Conservation (phyloP, 2,329 filamentous ascomycete species). For the Tolypocladium cylindrosporum region DNA sequence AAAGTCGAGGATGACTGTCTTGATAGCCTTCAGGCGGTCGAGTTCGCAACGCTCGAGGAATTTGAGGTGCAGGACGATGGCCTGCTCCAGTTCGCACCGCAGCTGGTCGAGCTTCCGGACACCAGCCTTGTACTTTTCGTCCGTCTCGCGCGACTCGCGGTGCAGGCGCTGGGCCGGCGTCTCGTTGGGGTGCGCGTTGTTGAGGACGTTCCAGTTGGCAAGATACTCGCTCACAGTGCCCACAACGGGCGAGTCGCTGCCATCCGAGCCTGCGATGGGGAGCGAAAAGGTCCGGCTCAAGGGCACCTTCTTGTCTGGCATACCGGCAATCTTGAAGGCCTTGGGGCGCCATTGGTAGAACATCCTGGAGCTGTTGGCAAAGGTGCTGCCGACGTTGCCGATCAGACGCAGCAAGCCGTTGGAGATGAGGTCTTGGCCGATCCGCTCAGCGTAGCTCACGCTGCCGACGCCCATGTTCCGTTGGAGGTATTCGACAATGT, state of each 20-base stretch:
- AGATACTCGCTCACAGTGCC: constrained; percentile 83
- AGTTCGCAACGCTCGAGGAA: constrained; percentile 97
- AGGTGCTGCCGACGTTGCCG: constrained; percentile 88
- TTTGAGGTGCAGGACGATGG: constrained; percentile 82
- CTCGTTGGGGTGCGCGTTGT: constrained; percentile 82
- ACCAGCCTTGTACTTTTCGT: constrained; percentile 84
- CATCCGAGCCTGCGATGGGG: constrained; percentile 46
- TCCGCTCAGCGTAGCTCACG: constrained; percentile 83
- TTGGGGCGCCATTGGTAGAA: constrained; percentile 96
- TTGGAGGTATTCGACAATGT: constrained; percentile 94
- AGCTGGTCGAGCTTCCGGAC: constrained; percentile 83
- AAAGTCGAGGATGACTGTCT: constrained; percentile 95
- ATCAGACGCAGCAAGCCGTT: constrained; percentile 83
- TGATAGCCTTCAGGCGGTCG: constrained; percentile 93
- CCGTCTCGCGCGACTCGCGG: constrained; percentile 79
- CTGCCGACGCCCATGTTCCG: constrained; percentile 75
- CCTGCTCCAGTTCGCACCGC: constrained; percentile 89
- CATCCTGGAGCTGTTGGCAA: constrained; percentile 95
- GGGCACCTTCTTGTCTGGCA: constrained; percentile 76
- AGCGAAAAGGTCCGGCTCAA: constrained; percentile 67
- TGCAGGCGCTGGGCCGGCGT: constrained; percentile 78
- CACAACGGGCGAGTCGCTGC: constrained; percentile 65
- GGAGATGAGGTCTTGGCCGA: constrained; percentile 84
- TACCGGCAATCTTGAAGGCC: constrained; percentile 76
- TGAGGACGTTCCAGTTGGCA: constrained; percentile 80